Evolutionary conservation across 371 early-diverging fungal species (phyloP).

Genomic region (Thermomucor indicae-seudaticae): DNA sequence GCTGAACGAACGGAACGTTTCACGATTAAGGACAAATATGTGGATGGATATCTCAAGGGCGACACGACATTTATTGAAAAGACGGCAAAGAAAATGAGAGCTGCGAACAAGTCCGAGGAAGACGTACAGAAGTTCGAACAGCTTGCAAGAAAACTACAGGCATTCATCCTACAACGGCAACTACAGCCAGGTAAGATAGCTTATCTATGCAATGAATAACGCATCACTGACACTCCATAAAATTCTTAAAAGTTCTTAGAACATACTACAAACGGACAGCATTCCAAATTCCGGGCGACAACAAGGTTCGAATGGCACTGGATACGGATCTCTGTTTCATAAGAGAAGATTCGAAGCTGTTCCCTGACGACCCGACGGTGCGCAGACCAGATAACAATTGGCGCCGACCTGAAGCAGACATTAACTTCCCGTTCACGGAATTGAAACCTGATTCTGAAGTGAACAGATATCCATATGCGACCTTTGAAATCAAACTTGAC

Average conservation of each 20-base stretch:
- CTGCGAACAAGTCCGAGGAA: constrained; percentile 68
- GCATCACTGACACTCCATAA: neutral
- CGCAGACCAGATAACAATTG: constrained; percentile 78
- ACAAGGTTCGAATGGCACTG: constrained; percentile 95
- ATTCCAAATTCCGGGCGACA: constrained; percentile 99
- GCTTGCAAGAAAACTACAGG: constrained; percentile 81
- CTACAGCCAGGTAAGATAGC: constrained; percentile 74
- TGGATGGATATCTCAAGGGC: constrained; percentile 84
- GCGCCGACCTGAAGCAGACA: constrained; percentile 90
- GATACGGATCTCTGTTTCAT: constrained; percentile 98
- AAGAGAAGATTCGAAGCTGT: constrained; percentile 83
- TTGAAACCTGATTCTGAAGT: constrained; percentile 79
- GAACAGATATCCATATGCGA: constrained; percentile 94
- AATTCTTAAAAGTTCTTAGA: constrained; percentile 59
- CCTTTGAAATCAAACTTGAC: constrained; percentile 98
- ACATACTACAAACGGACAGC: constrained; percentile 99
- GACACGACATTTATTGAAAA: constrained; percentile 69
- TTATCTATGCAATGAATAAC: neutral
- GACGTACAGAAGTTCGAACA: constrained; percentile 71
- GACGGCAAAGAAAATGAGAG: constrained; percentile 77
- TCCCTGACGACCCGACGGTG: constrained; percentile 52
- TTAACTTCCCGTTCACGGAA: constrained; percentile 80
- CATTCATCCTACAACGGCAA: constrained; percentile 68
- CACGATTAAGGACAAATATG: constrained; percentile 91
- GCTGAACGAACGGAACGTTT: constrained; percentile 97